phyloP scores from a whole-genome alignment of 2,329 filamentous ascomycete species.

The Trichoderma asperellum region DNA sequence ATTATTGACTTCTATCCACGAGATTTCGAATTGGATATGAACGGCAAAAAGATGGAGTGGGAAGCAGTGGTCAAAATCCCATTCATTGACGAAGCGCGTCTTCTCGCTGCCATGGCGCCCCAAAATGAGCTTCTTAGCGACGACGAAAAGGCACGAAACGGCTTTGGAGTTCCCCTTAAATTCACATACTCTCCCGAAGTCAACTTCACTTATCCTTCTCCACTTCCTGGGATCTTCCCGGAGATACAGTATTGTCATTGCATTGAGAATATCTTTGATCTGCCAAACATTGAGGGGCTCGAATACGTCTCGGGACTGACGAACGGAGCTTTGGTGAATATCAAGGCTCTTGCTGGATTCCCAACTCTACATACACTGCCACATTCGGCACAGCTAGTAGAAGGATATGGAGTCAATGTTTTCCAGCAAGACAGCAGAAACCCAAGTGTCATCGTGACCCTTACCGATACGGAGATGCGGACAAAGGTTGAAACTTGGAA shows the following conservation, averaged over 20 bases:
- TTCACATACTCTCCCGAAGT: slow-evolving; percentile 82
- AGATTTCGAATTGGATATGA: slow-evolving; percentile 98
- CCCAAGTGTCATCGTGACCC: slow-evolving; percentile 90
- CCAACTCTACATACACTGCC: slow-evolving; percentile 86
- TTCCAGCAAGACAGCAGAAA: slow-evolving; percentile 97
- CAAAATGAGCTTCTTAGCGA: slow-evolving; percentile 77
- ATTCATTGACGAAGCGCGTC: slow-evolving; percentile 90
- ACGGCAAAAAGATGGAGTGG: slow-evolving; percentile 99
- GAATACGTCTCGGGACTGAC: slow-evolving; percentile 84
- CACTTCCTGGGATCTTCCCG: slow-evolving; percentile 86
- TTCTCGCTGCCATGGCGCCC: slow-evolving; percentile 83
- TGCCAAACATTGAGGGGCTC: slow-evolving; percentile 88
- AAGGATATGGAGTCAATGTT: slow-evolving; percentile 85
- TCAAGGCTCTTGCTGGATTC: slow-evolving; percentile 87
- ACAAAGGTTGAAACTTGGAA: slow-evolving; percentile 75
- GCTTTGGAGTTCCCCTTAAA: slow-evolving; percentile 89
- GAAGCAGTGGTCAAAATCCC: slow-evolving; percentile 99
- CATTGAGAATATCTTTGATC: slow-evolving; percentile 93
- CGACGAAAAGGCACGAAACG: slow-evolving; percentile 81
- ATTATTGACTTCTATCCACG: slow-evolving; percentile 98
- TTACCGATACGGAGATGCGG: slow-evolving; percentile 73
- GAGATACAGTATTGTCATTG: slow-evolving; percentile 86
- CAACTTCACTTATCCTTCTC: slow-evolving; percentile 84
- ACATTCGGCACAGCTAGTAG: slow-evolving; percentile 72
- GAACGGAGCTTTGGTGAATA: slow-evolving; percentile 79